Base-by-base conservation (phyloP, 2,329 filamentous ascomycete species). In the Fusarium camptoceras region DNA sequence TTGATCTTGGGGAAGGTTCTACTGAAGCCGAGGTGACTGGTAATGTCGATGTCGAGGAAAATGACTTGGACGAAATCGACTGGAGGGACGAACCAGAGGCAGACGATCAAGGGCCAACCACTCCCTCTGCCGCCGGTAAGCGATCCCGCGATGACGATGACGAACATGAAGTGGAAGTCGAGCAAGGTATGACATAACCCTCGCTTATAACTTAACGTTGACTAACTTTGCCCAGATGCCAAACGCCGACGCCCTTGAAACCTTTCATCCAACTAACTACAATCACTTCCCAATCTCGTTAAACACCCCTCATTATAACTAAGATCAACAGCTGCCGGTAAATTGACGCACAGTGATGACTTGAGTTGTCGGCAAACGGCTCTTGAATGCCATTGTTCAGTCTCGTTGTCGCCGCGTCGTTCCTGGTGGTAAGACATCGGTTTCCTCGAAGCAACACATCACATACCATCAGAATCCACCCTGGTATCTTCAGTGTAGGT, bases 181-280 rank as follows among this genome's bases (percentile, higher is more conserved):
- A 78, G 62, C 76, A 79, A 68, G 77, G 77, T 79, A 76, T 25
- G 57, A 20, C 18, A 11, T 9, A 25, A 18, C 24, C 27, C 20
- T n/a, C 15, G 10, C 15, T 30, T 11, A 10, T 30, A 27, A 39
- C 20, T 22, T 14, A 18, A 41, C 20, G 27, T 18, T 58, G 66
- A 54, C 80, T 82, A 75, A 83, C 71, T 55, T 66, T 16, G 63
- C 67, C 41, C 72, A 80, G 86, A 86, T 76, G 76, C 80, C 78
- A 88, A 87, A 80, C 86, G 86, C 73, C 83, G 82, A 75, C 85
- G 86, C 60, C 82, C 78, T 49, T 78, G 49, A 76, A 67, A 47
- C 55, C 44, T 55, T 37, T 31, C 27, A 39, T 46, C 42, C 51
- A 59, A 66, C 74, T 75, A 73, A 73, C 63, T 42, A 43, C 53